Evolutionary conservation across 192 early-diverging fungal species (phyloP), one percentile per base, ranked within the genome.

Genomic region (Mortierella hygrophila): DNA sequence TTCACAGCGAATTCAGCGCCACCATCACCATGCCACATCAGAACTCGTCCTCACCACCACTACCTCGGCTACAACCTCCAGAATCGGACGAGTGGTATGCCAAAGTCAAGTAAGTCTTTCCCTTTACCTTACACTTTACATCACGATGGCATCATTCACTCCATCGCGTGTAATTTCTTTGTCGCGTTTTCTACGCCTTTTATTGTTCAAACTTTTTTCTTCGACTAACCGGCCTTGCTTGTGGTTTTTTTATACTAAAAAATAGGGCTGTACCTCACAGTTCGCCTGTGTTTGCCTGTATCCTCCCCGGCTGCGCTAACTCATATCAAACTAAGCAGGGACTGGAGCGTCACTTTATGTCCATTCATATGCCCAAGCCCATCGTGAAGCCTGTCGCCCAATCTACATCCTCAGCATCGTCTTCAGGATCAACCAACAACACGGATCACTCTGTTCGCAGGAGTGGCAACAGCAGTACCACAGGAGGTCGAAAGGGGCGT

Each of bases 241-340:
- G 32, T 57, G 52, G 0, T 65, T 32, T 15, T 65, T 11, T 46
- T 46, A 15, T 46, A 20, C 71, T 29, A 26, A 26, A 32, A 10
- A 72, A 26, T 65, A 85, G 83, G 44, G 78, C 83, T 7, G 35
- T 85, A 16, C 83, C 78, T 10, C 70, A 68, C 32, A 41, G 75
- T 35, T 85, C 78, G 13, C 69, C 55, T 29, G 69, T 77, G 46
- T 86, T 86, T 41, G 46, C 77, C 65, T 86, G 84, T 44, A 74
- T 81, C 54, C 63, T 86, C 23, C 78, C 84, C 52, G 84, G 84
- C 4, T 86, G 84, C 57, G 46, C 79, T 15, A 80, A 81, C 65
- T 78, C 84, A 37, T 86, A 81, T 42, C 84, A 86, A 26, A 86
- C 84, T 13, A 86, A 86, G 76, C 84, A 86, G 23, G 84, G 84